Base-by-base conservation (phyloP, 768 basidiomycete genomes). In the Cystofilobasidium macerans region DNA sequence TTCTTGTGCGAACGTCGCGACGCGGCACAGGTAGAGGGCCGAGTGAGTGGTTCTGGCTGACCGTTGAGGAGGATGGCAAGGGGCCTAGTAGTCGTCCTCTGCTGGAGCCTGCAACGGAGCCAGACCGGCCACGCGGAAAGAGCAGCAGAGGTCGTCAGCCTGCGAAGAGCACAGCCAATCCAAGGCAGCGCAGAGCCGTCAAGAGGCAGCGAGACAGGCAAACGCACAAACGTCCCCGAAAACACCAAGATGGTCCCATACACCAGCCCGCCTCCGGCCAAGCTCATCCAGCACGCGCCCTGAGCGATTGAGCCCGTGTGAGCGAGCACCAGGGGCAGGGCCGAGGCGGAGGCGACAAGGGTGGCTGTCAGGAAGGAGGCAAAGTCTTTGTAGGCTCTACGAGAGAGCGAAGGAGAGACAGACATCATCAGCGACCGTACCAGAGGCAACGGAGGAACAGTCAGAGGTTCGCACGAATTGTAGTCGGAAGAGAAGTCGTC, bases 281-380 rank as follows among this genome's bases (percentile, higher is more conserved):
- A 45, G 28, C 90, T 91, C 95, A 99, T 97, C 72, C 82, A 83
- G 74, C 88, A 90, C 45, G 95, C 95, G 20, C 83, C 84, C 3
- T 84, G 80, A 68, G 82, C 80, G 71, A 98, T 95, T 69, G 98
- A 81, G 64, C 86, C 85, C 2, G 95, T 88, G 70, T 98, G 95
- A 1, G 91, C 87, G 33, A 98, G 82, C 38, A 97, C 85, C 59
- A 95, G 81, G 0, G 95, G 95, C 20, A 98, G 79, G 18, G 93
- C 88, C 69, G 98, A 89, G 40, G 95, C 95, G 38, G 91, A 88
- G 13, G 95, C 85, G 67, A 98, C 91, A 70, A 95, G 81, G 69
- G 85, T 81, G 47, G 89, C 82, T 18, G 95, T 98, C 64, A 97
- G 82, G 80, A 98, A 99, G 54, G 90, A 87, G 38, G 94, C 95